Conservation (phyloP, 306 rosid genomes). For the Elaeagnus macrophylla region DNA sequence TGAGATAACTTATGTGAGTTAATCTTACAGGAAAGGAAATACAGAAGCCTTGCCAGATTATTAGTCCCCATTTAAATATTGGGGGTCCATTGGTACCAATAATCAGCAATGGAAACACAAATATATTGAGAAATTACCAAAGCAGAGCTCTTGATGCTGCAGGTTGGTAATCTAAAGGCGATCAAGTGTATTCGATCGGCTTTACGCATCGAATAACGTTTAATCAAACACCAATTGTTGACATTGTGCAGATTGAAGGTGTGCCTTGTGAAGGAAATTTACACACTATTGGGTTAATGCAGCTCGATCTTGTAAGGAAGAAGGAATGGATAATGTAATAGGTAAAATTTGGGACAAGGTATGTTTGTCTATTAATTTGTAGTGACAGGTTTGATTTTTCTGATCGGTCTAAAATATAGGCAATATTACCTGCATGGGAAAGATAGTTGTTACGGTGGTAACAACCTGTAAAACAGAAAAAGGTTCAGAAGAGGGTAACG, state of each 20-base stretch:
- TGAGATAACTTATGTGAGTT: constrained; percentile 1
- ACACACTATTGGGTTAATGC: constrained; percentile 52
- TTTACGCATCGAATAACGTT: neutral
- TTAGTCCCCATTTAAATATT: constrained; percentile 41
- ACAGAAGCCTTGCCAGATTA: constrained; percentile 49
- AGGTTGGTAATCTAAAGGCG: constrained; percentile 28
- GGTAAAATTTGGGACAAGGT: constrained; percentile 74
- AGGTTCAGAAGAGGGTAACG: too few relatives aligned
- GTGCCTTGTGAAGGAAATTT: constrained; percentile 66
- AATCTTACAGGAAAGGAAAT: constrained; percentile 55
- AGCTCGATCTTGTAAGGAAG: constrained; percentile 73
- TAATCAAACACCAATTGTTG: constrained; percentile 5
- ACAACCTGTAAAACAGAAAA: too few relatives aligned
- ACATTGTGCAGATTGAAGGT: constrained; percentile 41
- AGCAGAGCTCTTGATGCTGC: constrained; percentile 43
- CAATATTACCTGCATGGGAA: too few relatives aligned
- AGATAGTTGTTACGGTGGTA: too few relatives aligned
- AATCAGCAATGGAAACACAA: constrained; percentile 68
- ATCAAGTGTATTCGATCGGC: neutral
- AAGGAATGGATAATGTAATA: constrained; percentile 51
- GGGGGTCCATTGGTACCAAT: constrained; percentile 35
- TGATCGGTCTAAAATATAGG: neutral
- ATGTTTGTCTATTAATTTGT: constrained; percentile 11
- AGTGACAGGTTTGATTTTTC: constrained; percentile 13
- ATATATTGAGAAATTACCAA: constrained; percentile 51